Evolutionary conservation across 805 yeast genomes (phyloP).

Genomic region (Candida endomychidarum): DNA sequence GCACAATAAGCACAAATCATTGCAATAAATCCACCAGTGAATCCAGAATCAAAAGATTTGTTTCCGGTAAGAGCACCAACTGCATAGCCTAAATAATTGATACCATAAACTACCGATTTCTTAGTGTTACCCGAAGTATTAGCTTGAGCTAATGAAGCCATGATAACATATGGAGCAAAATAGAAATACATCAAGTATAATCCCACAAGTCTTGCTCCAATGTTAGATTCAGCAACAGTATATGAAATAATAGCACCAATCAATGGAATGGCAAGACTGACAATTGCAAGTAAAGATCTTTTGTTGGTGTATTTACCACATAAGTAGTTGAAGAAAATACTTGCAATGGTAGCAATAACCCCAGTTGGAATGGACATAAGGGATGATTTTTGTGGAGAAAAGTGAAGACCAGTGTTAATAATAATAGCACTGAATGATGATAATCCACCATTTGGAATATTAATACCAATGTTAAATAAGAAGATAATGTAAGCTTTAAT

Average conservation of each 20-base stretch:
- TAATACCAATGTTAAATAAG: constrained; percentile 24
- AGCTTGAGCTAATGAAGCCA: constrained; percentile 27
- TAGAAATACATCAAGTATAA: constrained; percentile 35
- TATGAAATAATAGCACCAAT: constrained; percentile 23
- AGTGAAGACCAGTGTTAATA: constrained; percentile 25
- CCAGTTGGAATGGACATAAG: constrained; percentile 30
- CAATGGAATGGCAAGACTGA: constrained; percentile 18
- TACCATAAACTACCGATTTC: constrained; percentile 32
- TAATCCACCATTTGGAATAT: constrained; percentile 32
- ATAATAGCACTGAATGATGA: constrained; percentile 30
- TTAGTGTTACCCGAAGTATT: constrained; percentile 32
- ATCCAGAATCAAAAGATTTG: constrained; percentile 22
- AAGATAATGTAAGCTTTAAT: constrained; percentile 20
- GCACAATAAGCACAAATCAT: constrained; percentile 20
- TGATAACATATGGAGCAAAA: constrained; percentile 28
- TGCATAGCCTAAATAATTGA: constrained; percentile 33
- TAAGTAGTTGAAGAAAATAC: constrained; percentile 30
- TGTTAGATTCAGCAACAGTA: constrained; percentile 18
- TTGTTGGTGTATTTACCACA: constrained; percentile 25
- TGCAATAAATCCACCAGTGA: constrained; percentile 22
- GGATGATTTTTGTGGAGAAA: constrained; percentile 19
- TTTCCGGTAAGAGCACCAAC: constrained; percentile 29
- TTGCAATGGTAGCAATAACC: constrained; percentile 29
- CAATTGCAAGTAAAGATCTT: constrained; percentile 14
- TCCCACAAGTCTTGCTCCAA: constrained; percentile 23